Evolutionary conservation across 352 stramenopile genomes (phyloP).

Genomic region (Globisporangium emineosum): DNA sequence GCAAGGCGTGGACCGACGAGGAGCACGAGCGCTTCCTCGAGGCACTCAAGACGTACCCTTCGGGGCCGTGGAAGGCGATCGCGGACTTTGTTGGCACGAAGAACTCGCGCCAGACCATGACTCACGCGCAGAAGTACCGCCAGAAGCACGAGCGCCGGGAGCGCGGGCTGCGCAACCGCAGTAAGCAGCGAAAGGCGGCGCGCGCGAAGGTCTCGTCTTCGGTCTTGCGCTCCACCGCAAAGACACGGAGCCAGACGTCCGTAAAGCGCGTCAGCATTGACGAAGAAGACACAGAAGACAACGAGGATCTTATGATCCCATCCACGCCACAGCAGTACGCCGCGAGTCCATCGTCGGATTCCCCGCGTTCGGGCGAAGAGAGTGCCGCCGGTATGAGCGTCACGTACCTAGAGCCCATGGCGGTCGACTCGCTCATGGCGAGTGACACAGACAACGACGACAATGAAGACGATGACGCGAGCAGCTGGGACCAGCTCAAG

Average conservation of each 20-base stretch:
- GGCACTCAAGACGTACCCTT: constrained; percentile 52
- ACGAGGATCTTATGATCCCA: constrained; percentile 9
- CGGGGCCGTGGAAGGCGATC: constrained; percentile 60
- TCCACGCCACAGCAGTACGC: constrained; percentile 11
- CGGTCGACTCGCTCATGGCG: constrained; percentile 26
- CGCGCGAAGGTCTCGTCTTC: not conserved
- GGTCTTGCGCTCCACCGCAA: not conserved
- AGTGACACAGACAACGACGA: constrained; percentile 12
- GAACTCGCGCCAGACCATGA: constrained; percentile 47
- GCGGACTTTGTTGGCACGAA: constrained; percentile 57
- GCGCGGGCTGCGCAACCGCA: constrained; percentile 44
- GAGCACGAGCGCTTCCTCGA: constrained; percentile 61
- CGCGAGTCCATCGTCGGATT: constrained; percentile 29
- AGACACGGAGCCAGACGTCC: constrained; percentile 14
- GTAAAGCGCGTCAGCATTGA: constrained; percentile 10
- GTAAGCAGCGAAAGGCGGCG: constrained; percentile 20
- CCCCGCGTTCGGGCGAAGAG: constrained; percentile 34
- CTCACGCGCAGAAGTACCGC: constrained; percentile 36
- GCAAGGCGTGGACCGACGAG: constrained; percentile 47
- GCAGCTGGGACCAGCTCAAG: constrained; percentile 22
- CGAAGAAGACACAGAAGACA: constrained; percentile 5
- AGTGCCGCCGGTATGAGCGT: not conserved
- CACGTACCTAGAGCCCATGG: constrained; percentile 25
- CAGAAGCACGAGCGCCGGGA: constrained; percentile 44
- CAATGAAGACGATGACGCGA: constrained; percentile 6